phyloP scores from a whole-genome alignment of 495 filamentous ascomycete genomes.

The Aspergillus hancockii region DNA sequence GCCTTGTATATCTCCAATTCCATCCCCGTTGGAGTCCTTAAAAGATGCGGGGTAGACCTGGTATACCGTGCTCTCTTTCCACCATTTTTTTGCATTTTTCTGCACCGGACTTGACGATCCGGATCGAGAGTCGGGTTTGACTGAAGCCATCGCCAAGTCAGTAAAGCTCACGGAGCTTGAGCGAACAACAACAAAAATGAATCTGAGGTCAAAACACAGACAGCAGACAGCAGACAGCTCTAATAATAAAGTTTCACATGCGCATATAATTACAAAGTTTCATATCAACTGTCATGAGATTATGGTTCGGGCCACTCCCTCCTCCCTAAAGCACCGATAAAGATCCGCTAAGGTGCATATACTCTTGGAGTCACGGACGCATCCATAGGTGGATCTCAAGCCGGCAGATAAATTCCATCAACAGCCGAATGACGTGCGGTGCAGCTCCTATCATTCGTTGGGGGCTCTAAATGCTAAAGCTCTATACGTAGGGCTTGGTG shows the following conservation, averaged over 20 bases:
- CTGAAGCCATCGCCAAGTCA: not conserved
- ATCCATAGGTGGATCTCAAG: not conserved
- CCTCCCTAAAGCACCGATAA: not conserved
- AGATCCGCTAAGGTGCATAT: not conserved
- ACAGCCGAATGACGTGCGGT: conserved; percentile 1
- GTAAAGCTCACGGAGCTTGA: not conserved
- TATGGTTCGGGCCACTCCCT: not conserved
- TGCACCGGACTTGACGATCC: not conserved
- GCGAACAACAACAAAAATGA: not conserved
- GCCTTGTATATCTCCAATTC: conserved; percentile 64
- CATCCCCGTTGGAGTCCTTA: conserved; percentile 62
- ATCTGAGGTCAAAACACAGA: not conserved
- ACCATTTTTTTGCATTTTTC: conserved; percentile 19
- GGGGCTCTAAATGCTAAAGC: not conserved
- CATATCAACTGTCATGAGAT: not conserved
- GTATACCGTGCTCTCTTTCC: conserved; percentile 32
- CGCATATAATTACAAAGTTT: not conserved
- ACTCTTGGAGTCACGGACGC: not conserved
- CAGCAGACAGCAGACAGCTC: not conserved
- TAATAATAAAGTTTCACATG: not conserved
- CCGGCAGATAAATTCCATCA: not conserved
- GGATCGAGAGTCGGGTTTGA: not conserved
- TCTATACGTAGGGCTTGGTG: conserved; percentile 2
- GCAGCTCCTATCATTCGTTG: not conserved
- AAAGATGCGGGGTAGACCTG: conserved; percentile 45